Conservation (phyloP, 345 rosid species). For the Populus pruinosa region DNA sequence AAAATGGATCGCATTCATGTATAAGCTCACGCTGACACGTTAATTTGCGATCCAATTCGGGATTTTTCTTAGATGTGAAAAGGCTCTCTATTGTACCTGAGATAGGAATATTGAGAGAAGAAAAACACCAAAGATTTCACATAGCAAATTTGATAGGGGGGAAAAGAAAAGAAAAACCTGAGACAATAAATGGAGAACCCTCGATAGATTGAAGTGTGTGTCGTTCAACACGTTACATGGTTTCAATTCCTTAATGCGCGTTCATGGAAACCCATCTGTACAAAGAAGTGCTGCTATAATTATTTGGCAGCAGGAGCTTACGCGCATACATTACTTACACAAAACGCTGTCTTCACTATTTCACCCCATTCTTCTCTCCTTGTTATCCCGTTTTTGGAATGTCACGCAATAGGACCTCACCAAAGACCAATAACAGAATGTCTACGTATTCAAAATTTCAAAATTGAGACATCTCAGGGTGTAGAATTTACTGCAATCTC, state of each 20-base stretch:
- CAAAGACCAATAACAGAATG: slow-evolving; percentile 12
- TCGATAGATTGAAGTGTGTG: background rate
- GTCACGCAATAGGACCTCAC: slow-evolving; percentile 11
- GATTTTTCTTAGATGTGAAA: no score
- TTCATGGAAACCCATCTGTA: slow-evolving; percentile 29
- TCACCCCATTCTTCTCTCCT: background rate
- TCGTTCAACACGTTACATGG: slow-evolving; percentile 11
- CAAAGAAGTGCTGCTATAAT: slow-evolving; percentile 20
- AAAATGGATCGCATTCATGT: no score
- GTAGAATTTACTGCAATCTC: slow-evolving; percentile 60
- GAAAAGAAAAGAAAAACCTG: background rate
- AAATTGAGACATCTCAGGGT: slow-evolving; percentile 38
- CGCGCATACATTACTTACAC: slow-evolving; percentile 3
- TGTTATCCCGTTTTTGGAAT: background rate
- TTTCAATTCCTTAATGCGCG: background rate
- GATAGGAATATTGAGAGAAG: no score
- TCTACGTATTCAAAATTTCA: slow-evolving; percentile 40
- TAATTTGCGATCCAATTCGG: no score
- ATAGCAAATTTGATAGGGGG: no score
- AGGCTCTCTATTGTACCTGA: no score
- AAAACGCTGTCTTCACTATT: background rate
- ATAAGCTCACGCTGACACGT: no score
- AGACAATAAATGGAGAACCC: background rate
- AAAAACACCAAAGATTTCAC: no score
- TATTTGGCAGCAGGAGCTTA: slow-evolving; percentile 14